Conservation (phyloP, 495 filamentous ascomycete genomes). For the Coniosporium apollinis region DNA sequence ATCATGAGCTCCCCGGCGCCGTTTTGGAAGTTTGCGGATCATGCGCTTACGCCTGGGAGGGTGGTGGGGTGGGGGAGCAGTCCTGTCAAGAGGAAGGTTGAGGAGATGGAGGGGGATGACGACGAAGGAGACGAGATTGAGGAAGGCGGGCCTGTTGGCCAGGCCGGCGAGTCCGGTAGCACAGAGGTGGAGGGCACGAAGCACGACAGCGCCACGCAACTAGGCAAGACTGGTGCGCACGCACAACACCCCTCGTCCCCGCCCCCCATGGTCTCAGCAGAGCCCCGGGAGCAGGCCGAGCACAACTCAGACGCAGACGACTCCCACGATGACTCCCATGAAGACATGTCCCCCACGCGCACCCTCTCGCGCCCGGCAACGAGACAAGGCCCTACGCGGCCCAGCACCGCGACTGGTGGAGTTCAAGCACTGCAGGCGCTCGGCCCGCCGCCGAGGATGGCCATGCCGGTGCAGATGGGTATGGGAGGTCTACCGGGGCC, state of each 20-base stretch:
- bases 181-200: not conserved
- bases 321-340: too few relatives aligned
- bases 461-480: not conserved
- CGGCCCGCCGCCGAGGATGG: not conserved
- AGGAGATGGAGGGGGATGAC: not conserved
- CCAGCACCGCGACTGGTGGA: not conserved
- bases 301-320: too few relatives aligned
- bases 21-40: constrained; percentile 79
- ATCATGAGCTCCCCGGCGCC: constrained; percentile 92
- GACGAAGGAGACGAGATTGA: not conserved
- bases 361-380: too few relatives aligned
- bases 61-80: constrained; percentile 39
- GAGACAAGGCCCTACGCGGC: not conserved
- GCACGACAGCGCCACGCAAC: not conserved
- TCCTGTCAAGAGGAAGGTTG: constrained; percentile 24
- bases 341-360: too few relatives aligned
- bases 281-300: too few relatives aligned
- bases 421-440: not conserved
- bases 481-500: not conserved
- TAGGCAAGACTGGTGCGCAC: too few relatives aligned
- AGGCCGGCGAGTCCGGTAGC: constrained; percentile 3
- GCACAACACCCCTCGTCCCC: too few relatives aligned
- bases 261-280: too few relatives aligned
- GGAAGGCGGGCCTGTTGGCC: not conserved
- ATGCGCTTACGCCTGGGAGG: constrained; percentile 67